Conservation (phyloP, 257 asterid species). For the Rauvolfia tetraphylla region DNA sequence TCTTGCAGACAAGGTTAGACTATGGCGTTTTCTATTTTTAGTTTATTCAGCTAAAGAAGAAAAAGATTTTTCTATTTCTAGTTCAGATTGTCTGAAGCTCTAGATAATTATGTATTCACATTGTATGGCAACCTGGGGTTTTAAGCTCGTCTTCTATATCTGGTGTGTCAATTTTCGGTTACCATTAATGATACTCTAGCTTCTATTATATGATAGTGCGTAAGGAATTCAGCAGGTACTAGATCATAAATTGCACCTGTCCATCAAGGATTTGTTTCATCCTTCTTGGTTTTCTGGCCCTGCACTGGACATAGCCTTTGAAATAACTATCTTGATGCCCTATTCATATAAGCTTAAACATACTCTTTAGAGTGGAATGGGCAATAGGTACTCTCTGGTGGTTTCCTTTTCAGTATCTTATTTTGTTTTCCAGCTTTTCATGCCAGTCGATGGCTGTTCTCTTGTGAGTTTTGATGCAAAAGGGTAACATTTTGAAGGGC, state of each 20-base stretch:
- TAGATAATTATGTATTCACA: background rate
- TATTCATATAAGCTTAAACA: background rate
- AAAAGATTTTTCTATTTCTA: background rate
- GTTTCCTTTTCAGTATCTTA: background rate
- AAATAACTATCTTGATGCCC: background rate
- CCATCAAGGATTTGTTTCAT: background rate
- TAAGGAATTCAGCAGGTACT: background rate
- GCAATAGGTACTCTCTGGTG: background rate
- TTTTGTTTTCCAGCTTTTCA: background rate
- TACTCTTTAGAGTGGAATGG: background rate
- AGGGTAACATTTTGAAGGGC: background rate
- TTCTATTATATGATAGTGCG: background rate
- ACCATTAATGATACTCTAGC: background rate
- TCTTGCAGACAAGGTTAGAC: slow-evolving; percentile 95
- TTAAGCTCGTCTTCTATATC: no score
- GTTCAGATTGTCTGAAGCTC: background rate
- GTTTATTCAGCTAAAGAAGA: no score
- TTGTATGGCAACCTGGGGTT: background rate
- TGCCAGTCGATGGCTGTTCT: background rate
- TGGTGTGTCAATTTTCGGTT: background rate
- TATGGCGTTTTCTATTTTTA: no score
- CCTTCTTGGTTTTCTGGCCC: background rate
- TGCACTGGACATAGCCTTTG: background rate
- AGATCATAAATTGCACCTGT: background rate
- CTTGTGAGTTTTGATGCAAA: background rate